Percentiles rank a stretch among this genome's conserved stretches.
Evolutionary conservation across 1,284 basidiomycete species (phyloP).

Genomic region (Sporisorium scitamineum): DNA sequence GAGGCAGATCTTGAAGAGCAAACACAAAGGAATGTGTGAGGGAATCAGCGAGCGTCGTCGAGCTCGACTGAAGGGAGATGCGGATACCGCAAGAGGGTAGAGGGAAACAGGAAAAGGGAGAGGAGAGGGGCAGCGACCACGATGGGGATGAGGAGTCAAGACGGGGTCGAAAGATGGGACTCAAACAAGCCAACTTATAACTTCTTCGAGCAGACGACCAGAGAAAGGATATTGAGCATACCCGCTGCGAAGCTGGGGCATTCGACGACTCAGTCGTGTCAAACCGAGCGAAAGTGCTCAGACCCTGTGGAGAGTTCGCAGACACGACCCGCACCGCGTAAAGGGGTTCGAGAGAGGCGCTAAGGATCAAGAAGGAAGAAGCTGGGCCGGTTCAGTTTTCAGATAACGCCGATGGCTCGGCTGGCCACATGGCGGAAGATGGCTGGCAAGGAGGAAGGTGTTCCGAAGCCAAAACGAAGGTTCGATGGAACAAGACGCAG

Average conservation of each 20-base stretch:
- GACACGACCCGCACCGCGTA: not conserved
- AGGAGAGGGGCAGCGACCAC: constrained; percentile 5
- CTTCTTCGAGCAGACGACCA: not conserved
- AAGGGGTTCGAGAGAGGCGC: not conserved
- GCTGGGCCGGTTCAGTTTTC: not conserved
- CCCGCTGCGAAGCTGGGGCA: not conserved
- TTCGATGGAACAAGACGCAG: constrained; percentile 30
- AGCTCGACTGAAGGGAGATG: not conserved
- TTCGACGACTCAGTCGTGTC: not conserved
- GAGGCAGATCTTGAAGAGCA: not conserved
- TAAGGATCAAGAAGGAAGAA: not conserved
- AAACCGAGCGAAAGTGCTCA: not conserved
- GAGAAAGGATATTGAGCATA: not conserved
- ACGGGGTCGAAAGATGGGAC: not conserved
- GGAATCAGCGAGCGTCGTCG: not conserved
- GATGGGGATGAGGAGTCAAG: constrained; percentile 14
- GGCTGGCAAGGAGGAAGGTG: constrained; percentile 24
- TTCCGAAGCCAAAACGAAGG: constrained; percentile 37
- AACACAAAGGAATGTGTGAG: not conserved
- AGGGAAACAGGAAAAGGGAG: not conserved
- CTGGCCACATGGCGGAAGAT: constrained; percentile 15
- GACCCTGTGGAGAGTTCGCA: not conserved
- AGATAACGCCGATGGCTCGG: not conserved
- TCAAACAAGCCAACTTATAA: constrained; percentile 11
- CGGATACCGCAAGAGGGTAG: not conserved